These are phyloP conservation scores for Rhizopogon vesiculosus DNA, from an alignment of 768 basidiomycete species.

Conservation along the genomic window DNA sequence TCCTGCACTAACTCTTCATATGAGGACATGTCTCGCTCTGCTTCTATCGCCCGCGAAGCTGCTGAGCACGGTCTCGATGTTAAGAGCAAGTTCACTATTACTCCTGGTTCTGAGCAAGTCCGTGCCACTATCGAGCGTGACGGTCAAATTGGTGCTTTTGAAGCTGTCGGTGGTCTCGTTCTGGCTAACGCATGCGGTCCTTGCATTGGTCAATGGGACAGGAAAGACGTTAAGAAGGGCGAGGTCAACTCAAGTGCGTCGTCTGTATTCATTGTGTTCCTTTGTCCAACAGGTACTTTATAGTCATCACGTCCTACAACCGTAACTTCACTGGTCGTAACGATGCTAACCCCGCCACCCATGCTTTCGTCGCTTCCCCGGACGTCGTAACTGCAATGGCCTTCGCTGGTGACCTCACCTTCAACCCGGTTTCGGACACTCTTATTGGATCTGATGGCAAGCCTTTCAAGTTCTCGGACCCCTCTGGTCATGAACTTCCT, in stretches of 20 bases:
- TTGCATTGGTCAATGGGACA: constrained; percentile 99
- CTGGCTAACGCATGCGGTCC: constrained; percentile 99
- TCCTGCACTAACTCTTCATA: constrained; percentile 99
- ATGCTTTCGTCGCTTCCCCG: constrained; percentile 92
- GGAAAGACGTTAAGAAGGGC: constrained; percentile 95
- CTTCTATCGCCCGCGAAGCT: constrained; percentile 89
- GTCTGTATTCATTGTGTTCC: neutral
- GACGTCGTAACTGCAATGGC: constrained; percentile 96
- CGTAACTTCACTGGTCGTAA: constrained; percentile 99
- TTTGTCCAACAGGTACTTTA: constrained; percentile 1
- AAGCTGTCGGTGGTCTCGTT: constrained; percentile 85
- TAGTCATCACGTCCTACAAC: constrained; percentile 99
- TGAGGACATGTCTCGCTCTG: constrained; percentile 99
- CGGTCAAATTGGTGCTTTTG: constrained; percentile 85
- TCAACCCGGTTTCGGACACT: constrained; percentile 94
- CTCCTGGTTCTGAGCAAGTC: constrained; percentile 97
- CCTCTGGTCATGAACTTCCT: constrained; percentile 88
- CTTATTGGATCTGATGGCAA: constrained; percentile 91
- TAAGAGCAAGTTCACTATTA: constrained; percentile 96
- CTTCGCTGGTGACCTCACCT: constrained; percentile 89
- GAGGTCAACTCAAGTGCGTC: constrained; percentile 89
- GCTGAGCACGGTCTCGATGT: constrained; percentile 77
- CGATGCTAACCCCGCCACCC: constrained; percentile 98
- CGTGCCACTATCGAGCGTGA: constrained; percentile 97
- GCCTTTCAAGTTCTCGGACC: constrained; percentile 94